These are phyloP conservation scores for Yarrowia sp. DNA, from an alignment of 805 yeast species.

Conservation along the genomic window DNA sequence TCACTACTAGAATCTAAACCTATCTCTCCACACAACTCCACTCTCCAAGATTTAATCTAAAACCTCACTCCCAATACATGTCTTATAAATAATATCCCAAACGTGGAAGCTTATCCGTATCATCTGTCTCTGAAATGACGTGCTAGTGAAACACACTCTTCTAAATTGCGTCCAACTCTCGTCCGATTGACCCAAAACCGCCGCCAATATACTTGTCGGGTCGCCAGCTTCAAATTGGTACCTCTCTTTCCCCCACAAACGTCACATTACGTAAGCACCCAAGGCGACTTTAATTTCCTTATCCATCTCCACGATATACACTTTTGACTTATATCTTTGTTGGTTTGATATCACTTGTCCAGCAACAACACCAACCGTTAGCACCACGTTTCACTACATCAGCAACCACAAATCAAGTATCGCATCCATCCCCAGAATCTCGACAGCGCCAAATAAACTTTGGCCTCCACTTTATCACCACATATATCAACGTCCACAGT, in stretches of 20 bases:
- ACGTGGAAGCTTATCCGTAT: background rate
- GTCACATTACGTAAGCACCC: background rate
- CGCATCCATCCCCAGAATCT: background rate
- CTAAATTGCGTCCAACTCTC: background rate
- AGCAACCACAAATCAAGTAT: background rate
- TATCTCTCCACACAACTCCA: no score
- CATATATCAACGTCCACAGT: background rate
- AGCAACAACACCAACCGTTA: background rate
- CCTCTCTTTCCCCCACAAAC: background rate
- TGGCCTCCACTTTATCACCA: conserved; percentile 3
- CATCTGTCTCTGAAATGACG: background rate
- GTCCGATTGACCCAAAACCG: background rate
- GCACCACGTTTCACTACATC: background rate
- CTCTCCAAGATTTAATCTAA: no score
- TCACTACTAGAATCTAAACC: no score
- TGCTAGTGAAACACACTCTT: background rate
- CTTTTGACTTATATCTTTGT: background rate
- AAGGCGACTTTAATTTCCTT: background rate
- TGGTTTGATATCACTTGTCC: background rate
- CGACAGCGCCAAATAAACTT: background rate
- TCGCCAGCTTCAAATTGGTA: background rate
- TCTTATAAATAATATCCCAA: background rate
- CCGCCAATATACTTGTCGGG: background rate
- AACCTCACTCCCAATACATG: background rate
- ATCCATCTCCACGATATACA: background rate